A percentile compares a stretch with the other conserved stretches of the same genome.
These are phyloP conservation scores for Malassezia nana DNA, from an alignment of 1,284 basidiomycete species.

Conservation along the genomic window DNA sequence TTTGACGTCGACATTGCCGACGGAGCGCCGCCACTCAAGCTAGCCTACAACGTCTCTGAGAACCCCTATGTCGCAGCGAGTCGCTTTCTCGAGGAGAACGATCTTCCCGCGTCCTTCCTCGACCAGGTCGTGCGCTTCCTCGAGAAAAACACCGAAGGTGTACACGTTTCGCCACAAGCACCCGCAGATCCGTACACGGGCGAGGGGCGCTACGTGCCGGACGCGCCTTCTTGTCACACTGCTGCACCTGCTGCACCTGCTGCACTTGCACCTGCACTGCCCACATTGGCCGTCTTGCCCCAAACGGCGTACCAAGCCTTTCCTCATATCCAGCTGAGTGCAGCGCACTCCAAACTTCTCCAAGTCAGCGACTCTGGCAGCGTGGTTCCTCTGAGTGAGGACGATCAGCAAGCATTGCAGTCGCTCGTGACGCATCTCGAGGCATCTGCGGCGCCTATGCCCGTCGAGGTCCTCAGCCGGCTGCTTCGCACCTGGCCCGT, in stretches of 20 bases:
- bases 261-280: slow-evolving; percentile 45
- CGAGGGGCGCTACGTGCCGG: slow-evolving; percentile 56
- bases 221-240: no score
- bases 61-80: slow-evolving; percentile 86
- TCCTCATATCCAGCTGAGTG: slow-evolving; percentile 75
- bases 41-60: slow-evolving; percentile 76
- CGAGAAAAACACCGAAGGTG: slow-evolving; percentile 68
- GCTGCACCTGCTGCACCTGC: slow-evolving; percentile 33
- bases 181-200: slow-evolving; percentile 84
- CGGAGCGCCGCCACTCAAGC: slow-evolving; percentile 79
- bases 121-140: slow-evolving; percentile 92
- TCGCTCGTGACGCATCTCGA: slow-evolving; percentile 60
- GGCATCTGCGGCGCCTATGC: slow-evolving; percentile 3
- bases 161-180: slow-evolving; percentile 57
- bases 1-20: slow-evolving; percentile 96
- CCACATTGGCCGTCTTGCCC: slow-evolving; percentile 32
- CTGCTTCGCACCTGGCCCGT: slow-evolving; percentile 70
- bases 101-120: slow-evolving; percentile 69
- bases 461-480: slow-evolving; percentile 31
- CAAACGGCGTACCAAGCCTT: slow-evolving; percentile 56
- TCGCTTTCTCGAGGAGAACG: slow-evolving; percentile 71
- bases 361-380: slow-evolving; percentile 62
- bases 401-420: slow-evolving; percentile 60
- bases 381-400: slow-evolving; percentile 57
- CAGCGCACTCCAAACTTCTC: slow-evolving; percentile 71